Base-by-base conservation (phyloP, 2,329 filamentous ascomycete species). In the Fusarium acutatum region DNA sequence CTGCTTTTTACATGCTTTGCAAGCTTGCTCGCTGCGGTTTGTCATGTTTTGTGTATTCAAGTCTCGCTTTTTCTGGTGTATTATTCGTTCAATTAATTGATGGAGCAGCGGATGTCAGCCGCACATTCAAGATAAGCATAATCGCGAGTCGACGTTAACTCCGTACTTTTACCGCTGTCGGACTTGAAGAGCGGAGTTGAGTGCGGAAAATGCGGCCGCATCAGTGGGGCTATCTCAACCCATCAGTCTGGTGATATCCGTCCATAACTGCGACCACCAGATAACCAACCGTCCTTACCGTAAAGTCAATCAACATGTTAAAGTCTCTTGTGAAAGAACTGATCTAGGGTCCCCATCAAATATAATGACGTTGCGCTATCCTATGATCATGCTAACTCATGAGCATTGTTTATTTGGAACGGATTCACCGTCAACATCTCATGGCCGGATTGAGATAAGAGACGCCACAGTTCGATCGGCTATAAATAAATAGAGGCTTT, bases 391-490 rank as follows among this genome's bases (percentile, higher is more conserved):
- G 13, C 20, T 24, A 6, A 1, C 5, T 13, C 15, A 10, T 2
- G 3, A 14, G 3, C 7, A 14, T 18, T 2, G 0, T 14, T 11
- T 1, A 0, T 5, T 32, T 49, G 5, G 15, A 32, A 1, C 7
- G 7, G 15, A 17, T 1, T 30, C 8, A 9, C 11, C 20, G 5
- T 40, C 1, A 2, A 30, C 1, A 14, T 38, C 7, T n/a, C 5
- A 11, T 7, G 4, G 26, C 26, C 20, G 26, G 26, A 58, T 28
- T 22, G 7, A 47, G n/a, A 47, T 4, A 14, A 20, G 13, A 22
- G 9, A 18, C 10, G 38, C 40, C 30, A 28, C 30, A 58, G 8
- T 8, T 22, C 17, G 3, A 47, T 14, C 20, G 4, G n/a, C 24
- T 35, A 37, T 22, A 32, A 50, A 15, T 38, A 20, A 37, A 47